These are phyloP conservation scores for Pogostemon cablin DNA, from an alignment of 257 asterid genomes.

Conservation along the genomic window DNA sequence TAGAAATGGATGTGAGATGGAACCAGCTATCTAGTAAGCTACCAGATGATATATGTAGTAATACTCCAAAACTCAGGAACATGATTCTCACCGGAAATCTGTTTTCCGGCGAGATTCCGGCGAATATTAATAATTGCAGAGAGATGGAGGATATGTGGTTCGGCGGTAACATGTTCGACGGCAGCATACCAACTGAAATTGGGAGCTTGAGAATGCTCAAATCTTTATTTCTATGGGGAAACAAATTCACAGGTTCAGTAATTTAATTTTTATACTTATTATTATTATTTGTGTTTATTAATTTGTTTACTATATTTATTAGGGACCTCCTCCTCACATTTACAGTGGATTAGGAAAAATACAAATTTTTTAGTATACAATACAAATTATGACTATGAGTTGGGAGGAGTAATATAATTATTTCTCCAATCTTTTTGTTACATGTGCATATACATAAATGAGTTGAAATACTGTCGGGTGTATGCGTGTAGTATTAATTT, in stretches of 20 bases:
- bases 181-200: constrained; percentile 2
- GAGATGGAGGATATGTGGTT: neutral
- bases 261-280: no score
- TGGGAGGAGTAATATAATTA: no score
- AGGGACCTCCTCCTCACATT: no score
- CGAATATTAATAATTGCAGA: neutral
- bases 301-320: no score
- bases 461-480: no score
- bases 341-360: no score
- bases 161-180: neutral
- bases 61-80: neutral
- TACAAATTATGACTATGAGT: no score
- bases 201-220: neutral
- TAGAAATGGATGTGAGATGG: neutral
- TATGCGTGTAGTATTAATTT: no score
- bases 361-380: no score
- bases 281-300: no score
- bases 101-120: neutral
- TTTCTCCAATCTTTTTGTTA: no score
- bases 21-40: neutral
- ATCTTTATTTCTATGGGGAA: neutral
- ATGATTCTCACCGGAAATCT: neutral
- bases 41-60: neutral
- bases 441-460: no score
- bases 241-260: neutral